phyloP scores from a whole-genome alignment of 2,329 filamentous ascomycete species.

The Alternaria incomplexa region DNA sequence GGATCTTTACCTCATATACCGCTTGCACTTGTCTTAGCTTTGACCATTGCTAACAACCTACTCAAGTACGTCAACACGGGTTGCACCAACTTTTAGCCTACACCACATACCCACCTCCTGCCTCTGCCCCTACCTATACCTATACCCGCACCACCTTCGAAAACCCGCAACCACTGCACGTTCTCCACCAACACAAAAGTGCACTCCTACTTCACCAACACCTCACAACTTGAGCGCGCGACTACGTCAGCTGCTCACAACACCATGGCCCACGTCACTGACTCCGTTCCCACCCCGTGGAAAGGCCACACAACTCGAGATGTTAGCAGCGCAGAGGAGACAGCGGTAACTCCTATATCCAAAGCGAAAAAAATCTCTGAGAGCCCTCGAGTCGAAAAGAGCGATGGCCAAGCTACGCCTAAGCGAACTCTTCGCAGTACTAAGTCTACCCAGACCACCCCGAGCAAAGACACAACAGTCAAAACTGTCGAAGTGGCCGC shows the following conservation, averaged over 20 bases:
- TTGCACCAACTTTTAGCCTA: not conserved
- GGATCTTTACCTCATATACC: not conserved
- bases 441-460: not conserved
- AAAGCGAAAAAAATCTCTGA: not conserved
- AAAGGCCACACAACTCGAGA: not conserved
- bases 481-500: not conserved
- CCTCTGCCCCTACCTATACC: not conserved
- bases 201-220: not conserved
- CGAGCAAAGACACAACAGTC: not conserved
- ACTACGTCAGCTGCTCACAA: not conserved
- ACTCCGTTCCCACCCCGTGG: not conserved
- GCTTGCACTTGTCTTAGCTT: not conserved
- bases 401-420: not conserved
- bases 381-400: not conserved
- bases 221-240: not conserved
- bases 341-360: not conserved
- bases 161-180: not conserved
- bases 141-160: not conserved
- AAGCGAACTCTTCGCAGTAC: not conserved
- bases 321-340: not conserved
- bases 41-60: not conserved
- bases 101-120: not conserved
- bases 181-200: not conserved
- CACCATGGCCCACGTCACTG: not conserved
- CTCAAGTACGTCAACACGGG: not conserved